Evolutionary conservation across 2,329 filamentous ascomycete species (phyloP).

Genomic region (Xylariaceae sp.): DNA sequence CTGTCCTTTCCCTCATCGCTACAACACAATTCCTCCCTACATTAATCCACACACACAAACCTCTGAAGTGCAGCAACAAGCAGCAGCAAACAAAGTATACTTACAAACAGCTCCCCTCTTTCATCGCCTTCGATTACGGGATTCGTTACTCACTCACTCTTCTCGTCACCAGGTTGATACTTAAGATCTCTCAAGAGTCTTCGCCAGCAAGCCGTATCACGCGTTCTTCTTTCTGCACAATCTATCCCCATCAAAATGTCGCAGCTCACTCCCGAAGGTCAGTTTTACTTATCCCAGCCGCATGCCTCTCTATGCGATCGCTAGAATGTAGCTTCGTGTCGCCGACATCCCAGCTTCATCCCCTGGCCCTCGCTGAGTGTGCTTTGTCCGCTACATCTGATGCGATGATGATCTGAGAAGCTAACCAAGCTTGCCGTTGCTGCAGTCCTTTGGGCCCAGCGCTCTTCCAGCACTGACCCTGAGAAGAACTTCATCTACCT

Average conservation of each 20-base stretch:
- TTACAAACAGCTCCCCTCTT: not conserved
- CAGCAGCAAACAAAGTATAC: not conserved
- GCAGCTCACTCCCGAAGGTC: conserved; percentile 38
- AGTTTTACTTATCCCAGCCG: conserved; percentile 15
- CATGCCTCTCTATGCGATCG: conserved; percentile 5
- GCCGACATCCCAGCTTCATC: not conserved
- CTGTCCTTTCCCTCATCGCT: not conserved
- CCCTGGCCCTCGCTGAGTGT: not conserved
- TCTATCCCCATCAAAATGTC: conserved; percentile 23
- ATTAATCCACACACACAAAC: too few species aligned
- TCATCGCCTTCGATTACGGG: not conserved
- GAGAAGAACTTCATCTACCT: conserved; percentile 94
- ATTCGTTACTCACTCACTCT: conserved; percentile 1
- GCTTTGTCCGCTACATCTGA: not conserved
- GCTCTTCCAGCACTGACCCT: conserved; percentile 73
- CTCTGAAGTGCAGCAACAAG: too few species aligned
- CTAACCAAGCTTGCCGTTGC: conserved; percentile 8
- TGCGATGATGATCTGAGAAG: not conserved
- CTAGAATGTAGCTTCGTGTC: not conserved
- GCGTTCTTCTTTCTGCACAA: not conserved
- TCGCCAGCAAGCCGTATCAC: not conserved
- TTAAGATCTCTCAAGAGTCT: not conserved
- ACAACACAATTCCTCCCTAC: not conserved
- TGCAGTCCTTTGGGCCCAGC: conserved; percentile 94
- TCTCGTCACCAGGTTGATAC: conserved; percentile 2